These are phyloP conservation scores for Schrenkiella parvula DNA, from an alignment of 345 rosid species.

Conservation along the genomic window DNA sequence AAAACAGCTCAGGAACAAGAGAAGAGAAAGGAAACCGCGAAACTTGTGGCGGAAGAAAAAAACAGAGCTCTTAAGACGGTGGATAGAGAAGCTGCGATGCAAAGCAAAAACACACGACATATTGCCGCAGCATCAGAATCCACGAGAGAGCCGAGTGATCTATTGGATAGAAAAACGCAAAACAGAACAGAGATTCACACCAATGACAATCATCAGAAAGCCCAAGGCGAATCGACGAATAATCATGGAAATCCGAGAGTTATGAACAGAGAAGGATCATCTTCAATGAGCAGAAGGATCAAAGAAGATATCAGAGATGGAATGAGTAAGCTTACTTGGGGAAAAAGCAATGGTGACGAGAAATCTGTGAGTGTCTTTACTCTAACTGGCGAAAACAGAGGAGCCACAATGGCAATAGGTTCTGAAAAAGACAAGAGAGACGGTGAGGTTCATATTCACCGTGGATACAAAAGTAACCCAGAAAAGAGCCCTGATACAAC, in stretches of 20 bases:
- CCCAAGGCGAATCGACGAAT: slow-evolving; percentile 24
- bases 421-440: slow-evolving; percentile 46
- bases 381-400: slow-evolving; percentile 84
- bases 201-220: slow-evolving; percentile 32
- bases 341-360: slow-evolving; percentile 39
- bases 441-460: slow-evolving; percentile 50
- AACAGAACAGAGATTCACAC: slow-evolving; percentile 22
- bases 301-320: slow-evolving; percentile 61
- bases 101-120: slow-evolving; percentile 18
- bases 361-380: slow-evolving; percentile 46
- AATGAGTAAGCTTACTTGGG: slow-evolving; percentile 47
- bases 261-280: slow-evolving; percentile 34
- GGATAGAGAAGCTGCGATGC: slow-evolving; percentile 26
- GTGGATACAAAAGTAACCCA: slow-evolving; percentile 57
- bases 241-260: slow-evolving; percentile 14
- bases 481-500: slow-evolving; percentile 54
- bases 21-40: slow-evolving; percentile 17
- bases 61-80: background rate
- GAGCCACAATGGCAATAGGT: slow-evolving; percentile 60
- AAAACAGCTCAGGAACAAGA: slow-evolving; percentile 2
- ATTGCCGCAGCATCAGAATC: slow-evolving; percentile 35
- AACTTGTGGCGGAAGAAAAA: slow-evolving; percentile 17
- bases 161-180: background rate
- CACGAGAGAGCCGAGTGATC: slow-evolving; percentile 27
- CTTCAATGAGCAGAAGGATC: slow-evolving; percentile 33